A percentile compares a stretch with the other conserved stretches of the same genome.
These are phyloP conservation scores for Infundibulicybe gibba DNA, from an alignment of 768 basidiomycete species.

Conservation along the genomic window DNA sequence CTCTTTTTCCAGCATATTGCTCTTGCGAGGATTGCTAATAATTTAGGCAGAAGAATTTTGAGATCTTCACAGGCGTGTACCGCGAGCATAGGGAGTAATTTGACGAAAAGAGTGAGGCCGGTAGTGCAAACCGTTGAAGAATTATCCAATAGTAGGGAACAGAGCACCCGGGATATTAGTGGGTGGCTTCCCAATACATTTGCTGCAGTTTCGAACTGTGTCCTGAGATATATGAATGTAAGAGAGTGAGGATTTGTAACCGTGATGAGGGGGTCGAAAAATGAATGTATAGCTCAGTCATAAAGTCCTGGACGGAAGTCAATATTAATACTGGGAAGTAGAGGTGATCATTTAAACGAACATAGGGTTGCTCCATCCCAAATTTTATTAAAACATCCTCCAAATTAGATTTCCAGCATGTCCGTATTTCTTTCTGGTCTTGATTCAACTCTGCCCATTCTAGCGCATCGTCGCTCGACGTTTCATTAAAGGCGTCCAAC, in stretches of 20 bases:
- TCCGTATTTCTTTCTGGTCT: slow-evolving; percentile 54
- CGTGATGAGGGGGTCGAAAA: slow-evolving; percentile 60
- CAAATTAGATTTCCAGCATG: slow-evolving; percentile 74
- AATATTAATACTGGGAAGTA: slow-evolving; percentile 2
- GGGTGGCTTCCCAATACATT: slow-evolving; percentile 54
- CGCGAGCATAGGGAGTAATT: slow-evolving; percentile 73
- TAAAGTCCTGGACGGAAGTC: slow-evolving; percentile 51
- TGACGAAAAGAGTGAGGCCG: slow-evolving; percentile 60
- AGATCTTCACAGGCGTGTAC: slow-evolving; percentile 55
- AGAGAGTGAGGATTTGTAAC: slow-evolving; percentile 64
- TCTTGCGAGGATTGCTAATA: slow-evolving; percentile 67
- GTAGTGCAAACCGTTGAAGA: slow-evolving; percentile 70
- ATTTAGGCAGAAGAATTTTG: slow-evolving; percentile 55
- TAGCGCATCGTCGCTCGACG: slow-evolving; percentile 66
- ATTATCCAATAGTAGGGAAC: slow-evolving; percentile 69
- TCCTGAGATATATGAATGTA: slow-evolving; percentile 60
- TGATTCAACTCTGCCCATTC: slow-evolving; percentile 71
- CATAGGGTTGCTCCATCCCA: slow-evolving; percentile 61
- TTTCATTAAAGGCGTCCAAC: slow-evolving; percentile 73
- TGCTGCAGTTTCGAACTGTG: slow-evolving; percentile 46
- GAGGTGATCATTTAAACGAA: slow-evolving; percentile 28
- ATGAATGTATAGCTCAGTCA: slow-evolving; percentile 62
- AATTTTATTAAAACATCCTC: slow-evolving; percentile 71
- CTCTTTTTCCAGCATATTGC: slow-evolving; percentile 74
- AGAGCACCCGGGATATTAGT: slow-evolving; percentile 60